Conservation (phyloP, 805 yeast genomes). For the Kluyveromyces wickerhamii region DNA sequence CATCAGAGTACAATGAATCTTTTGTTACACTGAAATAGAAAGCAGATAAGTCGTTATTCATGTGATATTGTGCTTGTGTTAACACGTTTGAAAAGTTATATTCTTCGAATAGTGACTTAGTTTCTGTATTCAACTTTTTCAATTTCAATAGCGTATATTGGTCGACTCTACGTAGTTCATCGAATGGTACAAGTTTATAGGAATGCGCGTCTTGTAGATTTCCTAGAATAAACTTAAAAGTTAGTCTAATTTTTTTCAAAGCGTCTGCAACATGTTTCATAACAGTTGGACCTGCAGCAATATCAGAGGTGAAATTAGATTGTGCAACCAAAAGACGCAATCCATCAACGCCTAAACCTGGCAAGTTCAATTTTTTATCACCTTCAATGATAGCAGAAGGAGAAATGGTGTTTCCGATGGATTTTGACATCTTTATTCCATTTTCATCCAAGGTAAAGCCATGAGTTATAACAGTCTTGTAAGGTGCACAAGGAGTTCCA, state of each 20-base stretch:
- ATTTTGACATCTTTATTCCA: conserved; percentile 89
- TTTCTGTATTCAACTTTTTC: conserved; percentile 35
- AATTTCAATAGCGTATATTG: conserved; percentile 53
- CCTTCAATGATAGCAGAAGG: conserved; percentile 68
- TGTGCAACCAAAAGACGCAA: conserved; percentile 86
- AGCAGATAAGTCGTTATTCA: conserved; percentile 71
- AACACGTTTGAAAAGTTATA: conserved; percentile 67
- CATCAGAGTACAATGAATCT: conserved; percentile 76
- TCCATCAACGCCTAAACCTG: conserved; percentile 83
- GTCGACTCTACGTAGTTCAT: conserved; percentile 44
- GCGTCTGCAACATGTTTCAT: conserved; percentile 72
- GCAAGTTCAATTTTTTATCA: conserved; percentile 38
- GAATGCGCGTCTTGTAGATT: conserved; percentile 45
- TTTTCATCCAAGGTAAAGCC: conserved; percentile 86
- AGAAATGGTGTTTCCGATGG: conserved; percentile 71
- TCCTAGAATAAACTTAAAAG: conserved; percentile 76
- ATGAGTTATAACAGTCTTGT: conserved; percentile 71
- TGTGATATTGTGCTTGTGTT: conserved; percentile 58
- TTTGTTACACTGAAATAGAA: conserved; percentile 81
- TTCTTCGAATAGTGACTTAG: conserved; percentile 39
- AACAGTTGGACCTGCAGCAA: conserved; percentile 63
- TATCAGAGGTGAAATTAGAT: conserved; percentile 76
- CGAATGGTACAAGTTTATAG: conserved; percentile 31
- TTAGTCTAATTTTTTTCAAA: conserved; percentile 71
- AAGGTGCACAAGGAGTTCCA: conserved; percentile 47